A percentile compares a stretch with the other conserved stretches of the same genome.
Conservation (phyloP, 2,329 filamentous ascomycete species). For the Fragosphaeria purpurea region DNA sequence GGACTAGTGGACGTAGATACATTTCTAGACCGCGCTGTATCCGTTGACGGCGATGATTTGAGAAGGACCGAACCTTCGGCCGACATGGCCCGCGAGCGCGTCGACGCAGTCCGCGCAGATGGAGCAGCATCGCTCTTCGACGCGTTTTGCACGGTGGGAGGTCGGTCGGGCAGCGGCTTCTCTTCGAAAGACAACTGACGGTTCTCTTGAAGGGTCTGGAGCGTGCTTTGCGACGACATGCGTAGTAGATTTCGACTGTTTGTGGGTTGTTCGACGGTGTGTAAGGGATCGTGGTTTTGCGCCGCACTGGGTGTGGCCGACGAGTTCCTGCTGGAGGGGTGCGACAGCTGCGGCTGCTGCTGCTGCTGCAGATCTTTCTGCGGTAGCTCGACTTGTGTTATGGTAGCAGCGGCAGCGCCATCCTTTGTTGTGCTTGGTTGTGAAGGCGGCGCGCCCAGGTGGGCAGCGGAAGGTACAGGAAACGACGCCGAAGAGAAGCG, state of each 20-base stretch:
- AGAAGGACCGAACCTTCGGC: constrained; percentile 16
- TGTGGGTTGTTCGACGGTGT: too few relatives aligned
- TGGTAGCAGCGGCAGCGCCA: too few relatives aligned
- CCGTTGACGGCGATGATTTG: constrained; percentile 24
- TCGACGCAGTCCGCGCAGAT: constrained; percentile 22
- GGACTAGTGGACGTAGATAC: constrained; percentile 39
- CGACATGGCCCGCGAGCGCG: constrained; percentile 23
- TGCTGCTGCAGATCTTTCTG: neutral
- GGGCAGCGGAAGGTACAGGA: too few relatives aligned
- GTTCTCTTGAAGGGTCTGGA: constrained; percentile 12
- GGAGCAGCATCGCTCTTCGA: constrained; percentile 21
- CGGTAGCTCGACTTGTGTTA: too few relatives aligned
- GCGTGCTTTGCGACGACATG: neutral
- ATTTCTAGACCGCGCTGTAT: constrained; percentile 39
- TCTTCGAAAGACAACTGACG: constrained; percentile 12
- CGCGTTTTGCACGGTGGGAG: constrained; percentile 19
- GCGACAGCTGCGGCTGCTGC: neutral
- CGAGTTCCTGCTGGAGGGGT: neutral
- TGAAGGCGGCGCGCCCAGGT: too few relatives aligned
- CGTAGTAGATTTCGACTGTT: neutral
- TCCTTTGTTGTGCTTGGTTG: too few relatives aligned
- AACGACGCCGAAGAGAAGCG: too few relatives aligned
- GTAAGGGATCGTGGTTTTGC: neutral
- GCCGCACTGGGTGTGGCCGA: constrained; percentile 6
- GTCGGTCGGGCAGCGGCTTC: constrained; percentile 15